Evolutionary conservation across 345 rosid genomes (phyloP), one percentile per base, ranked within the genome.

Genomic region (Hibiscus tridactylites): DNA sequence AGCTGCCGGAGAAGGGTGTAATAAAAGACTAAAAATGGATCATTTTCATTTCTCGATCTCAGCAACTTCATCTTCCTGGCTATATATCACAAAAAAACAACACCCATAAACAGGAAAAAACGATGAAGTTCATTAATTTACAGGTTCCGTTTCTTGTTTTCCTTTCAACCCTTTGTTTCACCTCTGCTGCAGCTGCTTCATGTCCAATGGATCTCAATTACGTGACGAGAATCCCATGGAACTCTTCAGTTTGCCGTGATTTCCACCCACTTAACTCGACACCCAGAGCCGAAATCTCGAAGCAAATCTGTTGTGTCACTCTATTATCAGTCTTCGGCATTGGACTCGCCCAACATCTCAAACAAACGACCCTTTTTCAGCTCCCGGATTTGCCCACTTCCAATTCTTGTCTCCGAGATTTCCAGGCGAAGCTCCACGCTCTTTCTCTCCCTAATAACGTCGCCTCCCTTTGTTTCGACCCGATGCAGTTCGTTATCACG

Each of bases 171-270:
- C 6, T 50, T 50, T 50, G 19, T 7, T 13, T 50, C 9, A 6
- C 28, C 15, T 60, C 83, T 3, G 17, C 85, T 6, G 17, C 76
- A n/a, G 17, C 85, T 6, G 17, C 76, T 19, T 44, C 71, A 21
- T 94, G 98, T 61, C 97, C 97, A 17, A 39, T 88, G 72, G 89
- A 86, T 76, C 86, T 90, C 74, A 80, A 58, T 52, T 91, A 88
- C 70, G 88, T 88, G 21, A 68, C 76, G 0, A 83, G 70, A 73
- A 75, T 91, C 81, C 94, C 88, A 71, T 91, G 96, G 96, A 85
- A 90, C 87, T 75, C 78, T 5, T 80, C 90, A 0, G 57, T 54
- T 52, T 94, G 97, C 74, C 73, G 8, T 24, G 75, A 71, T 73
- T 79, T 70, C 74, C 72, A 65, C 33, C 67, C 73, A 16, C 19